Evolutionary conservation across 169 alveolate genomes (phyloP).

Genomic region (Plasmodium berghei): DNA sequence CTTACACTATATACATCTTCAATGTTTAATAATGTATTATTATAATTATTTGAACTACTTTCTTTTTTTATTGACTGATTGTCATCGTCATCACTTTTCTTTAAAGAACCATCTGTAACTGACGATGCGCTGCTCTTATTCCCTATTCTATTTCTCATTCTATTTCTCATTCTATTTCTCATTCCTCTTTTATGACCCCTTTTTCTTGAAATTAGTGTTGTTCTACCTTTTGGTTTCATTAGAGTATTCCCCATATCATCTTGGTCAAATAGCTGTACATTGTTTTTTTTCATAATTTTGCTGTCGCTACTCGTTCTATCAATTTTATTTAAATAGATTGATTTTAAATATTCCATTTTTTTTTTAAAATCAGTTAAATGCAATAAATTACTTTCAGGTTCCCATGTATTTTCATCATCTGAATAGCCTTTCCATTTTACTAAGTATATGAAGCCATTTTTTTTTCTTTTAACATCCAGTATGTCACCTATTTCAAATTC

Average conservation of each 20-base stretch:
- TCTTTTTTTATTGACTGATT: conserved; percentile 49
- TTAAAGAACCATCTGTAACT: conserved; percentile 41
- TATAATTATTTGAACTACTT: conserved; percentile 9
- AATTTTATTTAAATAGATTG: conserved; percentile 30
- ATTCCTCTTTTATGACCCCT: conserved; percentile 19
- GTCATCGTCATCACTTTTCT: conserved; percentile 54
- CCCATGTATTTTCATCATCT: conserved; percentile 87
- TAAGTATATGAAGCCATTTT: conserved; percentile 74
- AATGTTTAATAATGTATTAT: conserved; percentile 46
- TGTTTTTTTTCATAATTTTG: conserved; percentile 18
- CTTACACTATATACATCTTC: conserved; percentile 76
- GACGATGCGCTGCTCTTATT: conserved; percentile 20
- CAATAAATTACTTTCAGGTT: conserved; percentile 81
- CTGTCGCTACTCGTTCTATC: conserved; percentile 24
- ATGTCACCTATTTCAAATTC: conserved; percentile 75
- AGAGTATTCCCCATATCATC: conserved; percentile 14
- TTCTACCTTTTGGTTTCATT: conserved; percentile 48
- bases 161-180: conserved; percentile 24
- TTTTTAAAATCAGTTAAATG: conserved; percentile 68
- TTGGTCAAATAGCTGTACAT: conserved; percentile 23
- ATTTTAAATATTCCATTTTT: conserved; percentile 68
- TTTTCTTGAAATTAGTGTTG: conserved; percentile 25
- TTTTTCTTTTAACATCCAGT: conserved; percentile 60
- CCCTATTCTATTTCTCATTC: conserved; percentile 36
- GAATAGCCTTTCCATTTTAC: conserved; percentile 88